Percentiles rank a stretch among this genome's conserved stretches.
Evolutionary conservation across 257 asterid species (phyloP).

Genomic region (Vinca minor): DNA sequence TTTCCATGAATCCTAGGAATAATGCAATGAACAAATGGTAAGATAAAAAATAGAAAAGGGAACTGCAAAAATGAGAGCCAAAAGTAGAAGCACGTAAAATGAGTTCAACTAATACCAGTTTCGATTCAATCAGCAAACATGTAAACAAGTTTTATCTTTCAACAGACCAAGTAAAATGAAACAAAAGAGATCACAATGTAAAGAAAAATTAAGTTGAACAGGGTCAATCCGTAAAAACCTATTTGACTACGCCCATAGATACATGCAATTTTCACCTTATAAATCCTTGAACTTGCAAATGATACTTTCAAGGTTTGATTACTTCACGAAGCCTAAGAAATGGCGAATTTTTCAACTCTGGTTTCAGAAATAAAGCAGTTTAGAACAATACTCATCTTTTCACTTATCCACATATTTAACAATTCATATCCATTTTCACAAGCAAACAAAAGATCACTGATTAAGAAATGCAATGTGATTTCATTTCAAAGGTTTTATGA

Average conservation of each 20-base stretch:
- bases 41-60: not conserved
- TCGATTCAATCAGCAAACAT: too few relatives aligned
- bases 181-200: too few relatives aligned
- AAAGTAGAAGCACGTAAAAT: too few relatives aligned
- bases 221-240: too few relatives aligned
- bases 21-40: not conserved
- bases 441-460: not conserved
- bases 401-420: not conserved
- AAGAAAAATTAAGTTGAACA: too few relatives aligned
- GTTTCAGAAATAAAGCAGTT: not conserved
- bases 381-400: not conserved
- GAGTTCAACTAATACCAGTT: too few relatives aligned
- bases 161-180: too few relatives aligned
- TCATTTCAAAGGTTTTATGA: not conserved
- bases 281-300: too few relatives aligned
- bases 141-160: too few relatives aligned
- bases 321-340: not conserved
- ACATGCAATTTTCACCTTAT: too few relatives aligned
- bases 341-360: not conserved
- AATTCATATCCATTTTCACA: not conserved
- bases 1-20: conserved; percentile 81
- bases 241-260: too few relatives aligned
- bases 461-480: not conserved
- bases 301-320: not conserved
- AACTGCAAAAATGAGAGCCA: too few relatives aligned